Evolutionary conservation across 2,329 filamentous ascomycete genomes (phyloP).

Genomic region (Aureobasidium sp.): DNA sequence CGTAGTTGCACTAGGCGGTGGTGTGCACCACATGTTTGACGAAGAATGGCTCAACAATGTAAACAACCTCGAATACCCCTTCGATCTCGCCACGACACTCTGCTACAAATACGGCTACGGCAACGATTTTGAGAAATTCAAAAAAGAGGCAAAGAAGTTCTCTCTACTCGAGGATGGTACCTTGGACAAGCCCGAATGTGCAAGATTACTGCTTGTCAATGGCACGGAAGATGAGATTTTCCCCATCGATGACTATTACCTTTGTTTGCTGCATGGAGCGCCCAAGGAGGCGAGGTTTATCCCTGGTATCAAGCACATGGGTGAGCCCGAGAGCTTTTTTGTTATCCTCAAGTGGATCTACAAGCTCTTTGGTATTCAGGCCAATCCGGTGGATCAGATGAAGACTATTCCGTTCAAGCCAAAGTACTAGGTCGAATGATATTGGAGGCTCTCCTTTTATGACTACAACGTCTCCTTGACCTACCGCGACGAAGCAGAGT

Average conservation of each 20-base stretch:
- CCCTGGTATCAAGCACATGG: slow-evolving; percentile 39
- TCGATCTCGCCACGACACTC: slow-evolving; percentile 45
- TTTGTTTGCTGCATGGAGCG: slow-evolving; percentile 43
- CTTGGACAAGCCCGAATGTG: slow-evolving; percentile 40
- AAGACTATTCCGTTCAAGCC: slow-evolving; percentile 39
- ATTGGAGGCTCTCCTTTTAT: not conserved
- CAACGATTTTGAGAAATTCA: slow-evolving; percentile 36
- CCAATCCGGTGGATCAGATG: slow-evolving; percentile 35
- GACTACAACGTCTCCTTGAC: too few relatives aligned
- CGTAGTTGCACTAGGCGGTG: slow-evolving; percentile 46
- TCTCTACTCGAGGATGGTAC: slow-evolving; percentile 48
- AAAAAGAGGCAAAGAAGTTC: slow-evolving; percentile 42
- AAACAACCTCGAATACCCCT: slow-evolving; percentile 51
- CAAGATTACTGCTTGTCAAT: slow-evolving; percentile 47
- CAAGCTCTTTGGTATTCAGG: slow-evolving; percentile 37
- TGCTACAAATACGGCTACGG: slow-evolving; percentile 41
- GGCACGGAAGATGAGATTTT: slow-evolving; percentile 53
- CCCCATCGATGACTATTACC: slow-evolving; percentile 51
- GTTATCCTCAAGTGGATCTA: slow-evolving; percentile 43
- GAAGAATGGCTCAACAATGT: slow-evolving; percentile 45
- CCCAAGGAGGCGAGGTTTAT: slow-evolving; percentile 46
- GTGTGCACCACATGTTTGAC: slow-evolving; percentile 51
- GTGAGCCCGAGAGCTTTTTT: slow-evolving; percentile 41
- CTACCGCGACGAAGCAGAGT: too few relatives aligned
- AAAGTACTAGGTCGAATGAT: slow-evolving; percentile 29